Evolutionary conservation across 1,284 basidiomycete genomes (phyloP).

Genomic region (Microbotryomycetes sp.): DNA sequence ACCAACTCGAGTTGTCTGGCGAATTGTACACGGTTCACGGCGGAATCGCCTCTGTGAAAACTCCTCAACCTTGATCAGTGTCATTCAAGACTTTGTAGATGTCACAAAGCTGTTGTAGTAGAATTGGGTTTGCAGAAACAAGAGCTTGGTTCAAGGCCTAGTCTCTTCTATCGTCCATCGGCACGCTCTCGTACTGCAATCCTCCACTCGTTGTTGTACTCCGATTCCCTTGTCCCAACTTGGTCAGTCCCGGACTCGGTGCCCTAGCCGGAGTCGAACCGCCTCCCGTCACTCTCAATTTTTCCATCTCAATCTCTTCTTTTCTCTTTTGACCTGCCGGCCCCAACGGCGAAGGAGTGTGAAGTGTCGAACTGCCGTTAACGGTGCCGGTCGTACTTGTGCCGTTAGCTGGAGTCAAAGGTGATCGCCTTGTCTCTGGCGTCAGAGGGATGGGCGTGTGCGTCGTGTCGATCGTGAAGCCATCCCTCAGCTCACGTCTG

Average conservation of each 20-base stretch:
- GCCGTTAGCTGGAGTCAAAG: background rate
- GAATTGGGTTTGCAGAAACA: background rate
- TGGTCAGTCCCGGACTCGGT: too few relatives aligned
- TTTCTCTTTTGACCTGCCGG: background rate
- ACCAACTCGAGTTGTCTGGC: slow-evolving; percentile 6
- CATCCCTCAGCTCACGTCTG: slow-evolving; percentile 82
- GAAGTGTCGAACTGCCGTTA: background rate
- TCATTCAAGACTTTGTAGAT: too few relatives aligned
- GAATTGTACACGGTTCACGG: slow-evolving; percentile 19
- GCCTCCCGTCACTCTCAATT: background rate
- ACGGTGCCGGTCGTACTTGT: too few relatives aligned
- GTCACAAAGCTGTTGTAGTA: too few relatives aligned
- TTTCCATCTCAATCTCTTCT: background rate
- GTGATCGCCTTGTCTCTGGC: slow-evolving; percentile 9
- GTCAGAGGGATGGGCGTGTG: background rate
- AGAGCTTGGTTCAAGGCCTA: background rate
- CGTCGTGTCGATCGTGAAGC: slow-evolving; percentile 44
- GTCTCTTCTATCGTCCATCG: background rate
- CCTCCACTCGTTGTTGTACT: too few relatives aligned
- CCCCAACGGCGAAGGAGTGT: background rate
- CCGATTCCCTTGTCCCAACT: too few relatives aligned
- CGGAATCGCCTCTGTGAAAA: background rate
- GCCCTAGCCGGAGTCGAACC: too few relatives aligned
- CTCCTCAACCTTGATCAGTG: too few relatives aligned
- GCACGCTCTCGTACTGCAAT: background rate